Percentiles rank a stretch among this genome's conserved stretches.
phyloP scores from a whole-genome alignment of 371 early-diverging fungal species.

The Mortierella sp. region DNA sequence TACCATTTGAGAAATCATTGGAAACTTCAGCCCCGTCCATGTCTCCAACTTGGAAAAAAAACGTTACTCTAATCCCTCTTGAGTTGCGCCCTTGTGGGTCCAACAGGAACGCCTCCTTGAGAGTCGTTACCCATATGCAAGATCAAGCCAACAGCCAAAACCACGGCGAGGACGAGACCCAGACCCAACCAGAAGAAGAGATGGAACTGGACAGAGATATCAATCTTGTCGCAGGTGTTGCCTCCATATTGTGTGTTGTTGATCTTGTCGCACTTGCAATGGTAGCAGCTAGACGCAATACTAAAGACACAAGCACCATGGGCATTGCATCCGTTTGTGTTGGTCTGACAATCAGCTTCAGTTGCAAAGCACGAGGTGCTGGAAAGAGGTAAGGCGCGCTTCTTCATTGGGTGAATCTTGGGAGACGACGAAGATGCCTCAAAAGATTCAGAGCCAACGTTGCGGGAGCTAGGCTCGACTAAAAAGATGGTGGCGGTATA shows the following conservation, averaged over 20 bases:
- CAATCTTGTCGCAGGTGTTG: constrained; percentile 39
- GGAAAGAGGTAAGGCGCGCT: constrained; percentile 28
- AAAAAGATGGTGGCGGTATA: constrained; percentile 43
- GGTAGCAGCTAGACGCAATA: constrained; percentile 43
- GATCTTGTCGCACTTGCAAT: constrained; percentile 47
- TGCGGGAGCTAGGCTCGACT: constrained; percentile 21
- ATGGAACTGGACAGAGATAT: constrained; percentile 51
- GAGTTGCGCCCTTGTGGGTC: constrained; percentile 49
- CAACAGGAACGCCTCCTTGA: constrained; percentile 53
- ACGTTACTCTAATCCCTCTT: constrained; percentile 40
- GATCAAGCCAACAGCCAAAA: constrained; percentile 38
- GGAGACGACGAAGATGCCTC: background rate
- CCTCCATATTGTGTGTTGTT: constrained; percentile 45
- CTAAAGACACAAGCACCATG: constrained; percentile 43
- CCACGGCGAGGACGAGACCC: constrained; percentile 29
- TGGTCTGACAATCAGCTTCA: constrained; percentile 38
- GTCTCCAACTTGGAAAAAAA: too few relatives aligned
- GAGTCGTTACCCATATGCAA: constrained; percentile 47
- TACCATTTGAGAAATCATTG: too few relatives aligned
- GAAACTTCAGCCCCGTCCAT: background rate
- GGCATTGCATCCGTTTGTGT: constrained; percentile 34
- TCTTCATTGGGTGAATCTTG: constrained; percentile 9
- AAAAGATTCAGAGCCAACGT: constrained; percentile 25
- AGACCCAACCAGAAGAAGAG: constrained; percentile 51
- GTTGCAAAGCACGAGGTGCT: constrained; percentile 23